Base-by-base conservation (phyloP, 2,329 filamentous ascomycete genomes). In the Myrmaecium sp. region DNA sequence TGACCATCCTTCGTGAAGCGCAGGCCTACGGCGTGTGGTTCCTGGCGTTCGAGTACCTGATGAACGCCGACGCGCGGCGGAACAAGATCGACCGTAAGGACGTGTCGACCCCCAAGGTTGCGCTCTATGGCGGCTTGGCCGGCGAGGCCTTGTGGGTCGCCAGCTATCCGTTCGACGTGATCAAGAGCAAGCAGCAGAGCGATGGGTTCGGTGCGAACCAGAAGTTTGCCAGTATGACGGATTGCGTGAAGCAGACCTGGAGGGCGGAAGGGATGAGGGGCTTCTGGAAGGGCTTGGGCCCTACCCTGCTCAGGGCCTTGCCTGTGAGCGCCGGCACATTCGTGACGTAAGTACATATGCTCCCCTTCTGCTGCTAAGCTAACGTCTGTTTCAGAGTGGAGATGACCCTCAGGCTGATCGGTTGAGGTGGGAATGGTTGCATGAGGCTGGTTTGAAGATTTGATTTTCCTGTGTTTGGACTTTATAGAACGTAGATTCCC, bases 141-240 rank as follows among this genome's bases (percentile, higher is more conserved):
- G 89, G 89, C 40, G 89, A 98, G 63, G 81, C 74, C 27, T 66
- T 98, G 30, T 98, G 89, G 89, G 60, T 98, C 29, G 66, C 67
- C 18, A 92, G 82, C 47, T 98, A 98, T 57, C 89, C 89, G 13
- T 77, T 98, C 37, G 89, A 98, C 55, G 86, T 98, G 15, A 58
- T 98, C 56, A 98, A 98, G 77, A 93, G 82, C 57, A 95, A 93
- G 69, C 94, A 95, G 86, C 89, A 98, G 67, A 93, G 77, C 31
- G 89, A 98, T 56, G 84, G 80, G 0, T 89, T 94, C 47, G 82
- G 80, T 3, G 52, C 51, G 25, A 57, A 66, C 35, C 72, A 74
- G 60, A 66, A 65, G 47, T 98, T 78, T 57, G 69, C 60, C 49
- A 74, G 62, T 30, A 94, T 94, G 86, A 68, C 75, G 27, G 79